A percentile compares a stretch with the other conserved stretches of the same genome.
phyloP scores from a whole-genome alignment of 768 basidiomycete species.

The Pleurotus giganteus region DNA sequence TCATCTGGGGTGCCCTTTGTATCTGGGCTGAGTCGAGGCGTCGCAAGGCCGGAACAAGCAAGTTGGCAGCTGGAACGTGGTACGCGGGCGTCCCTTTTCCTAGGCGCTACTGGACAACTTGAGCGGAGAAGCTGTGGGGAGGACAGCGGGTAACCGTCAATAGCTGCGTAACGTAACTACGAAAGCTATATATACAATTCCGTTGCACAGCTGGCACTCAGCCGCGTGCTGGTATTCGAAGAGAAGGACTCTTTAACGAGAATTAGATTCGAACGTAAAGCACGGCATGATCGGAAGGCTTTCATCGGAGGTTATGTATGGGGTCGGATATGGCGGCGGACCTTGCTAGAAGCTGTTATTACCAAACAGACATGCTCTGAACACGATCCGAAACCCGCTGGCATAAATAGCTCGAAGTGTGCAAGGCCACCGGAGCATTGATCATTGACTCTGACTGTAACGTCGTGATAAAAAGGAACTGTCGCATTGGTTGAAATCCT shows the following conservation, averaged over 20 bases:
- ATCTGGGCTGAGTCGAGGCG: not conserved
- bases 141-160: not conserved
- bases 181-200: not conserved
- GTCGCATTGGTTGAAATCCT: no score
- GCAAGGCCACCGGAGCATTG: no score
- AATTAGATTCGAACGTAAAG: no score
- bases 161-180: not conserved
- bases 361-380: no score
- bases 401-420: not conserved
- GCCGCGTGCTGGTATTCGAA: not conserved
- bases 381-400: not conserved
- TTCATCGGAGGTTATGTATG: not conserved
- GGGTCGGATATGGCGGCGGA: not conserved
- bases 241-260: no score
- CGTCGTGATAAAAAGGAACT: no score
- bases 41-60: not conserved
- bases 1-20: not conserved
- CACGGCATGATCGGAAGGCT: no score
- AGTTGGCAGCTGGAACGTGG: not conserved
- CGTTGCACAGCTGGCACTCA: not conserved
- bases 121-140: not conserved
- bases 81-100: not conserved
- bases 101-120: not conserved
- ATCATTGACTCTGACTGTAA: no score
- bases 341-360: not conserved